Evolutionary conservation across 176 grass and related monocot species (phyloP), one percentile per base, ranked within the genome.

Genomic region (Dendrocalamus sinicus): DNA sequence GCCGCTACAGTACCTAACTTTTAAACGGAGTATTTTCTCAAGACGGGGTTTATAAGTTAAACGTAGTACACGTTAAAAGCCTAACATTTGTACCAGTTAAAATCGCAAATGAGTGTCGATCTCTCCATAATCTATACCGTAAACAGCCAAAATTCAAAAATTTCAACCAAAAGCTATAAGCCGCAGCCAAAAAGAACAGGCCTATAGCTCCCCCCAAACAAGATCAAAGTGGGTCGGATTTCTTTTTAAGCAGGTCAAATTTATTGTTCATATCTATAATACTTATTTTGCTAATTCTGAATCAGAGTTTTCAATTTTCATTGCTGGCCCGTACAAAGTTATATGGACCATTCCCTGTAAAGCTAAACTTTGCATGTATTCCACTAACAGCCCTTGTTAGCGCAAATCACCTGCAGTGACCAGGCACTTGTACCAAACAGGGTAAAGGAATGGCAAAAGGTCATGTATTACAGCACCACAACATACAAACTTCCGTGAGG

Each of bases 271-370:
- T 15, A 37, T 51, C 9, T 16, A 39, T 51, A 63, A 50, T 39
- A 44, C n/a, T 24, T 60, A 4, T 44, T 24, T 53, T 66, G 28
- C 43, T 26, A 85, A 45, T 24, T 17, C 40, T 68, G 40, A 58
- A 69, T 37, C 50, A 22, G 37, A 67, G 23, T 58, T 68, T 32
- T n/a, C 41, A 39, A 61, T 61, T 50, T 73, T 73, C 22, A 73
- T 35, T 74, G 24, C 72, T 15, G 10, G 17, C 30, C 19, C 11
- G 1, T 66, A 9, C 28, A 52, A 19, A 53, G 13, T 71, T 81
- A 62, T 53, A 66, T 82, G 43, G 8, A 62, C 28, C 24, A 55
- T 17, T 67, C 64, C 73, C 51, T 69, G 54, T 30, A 28, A 85
- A 83, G 24, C 4, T 39, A 62, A 77, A 6, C 37, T 46, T 35